A percentile compares a stretch with the other conserved stretches of the same genome.
Conservation (phyloP, 2,329 filamentous ascomycete species). For the Calonectria hawksworthii region DNA sequence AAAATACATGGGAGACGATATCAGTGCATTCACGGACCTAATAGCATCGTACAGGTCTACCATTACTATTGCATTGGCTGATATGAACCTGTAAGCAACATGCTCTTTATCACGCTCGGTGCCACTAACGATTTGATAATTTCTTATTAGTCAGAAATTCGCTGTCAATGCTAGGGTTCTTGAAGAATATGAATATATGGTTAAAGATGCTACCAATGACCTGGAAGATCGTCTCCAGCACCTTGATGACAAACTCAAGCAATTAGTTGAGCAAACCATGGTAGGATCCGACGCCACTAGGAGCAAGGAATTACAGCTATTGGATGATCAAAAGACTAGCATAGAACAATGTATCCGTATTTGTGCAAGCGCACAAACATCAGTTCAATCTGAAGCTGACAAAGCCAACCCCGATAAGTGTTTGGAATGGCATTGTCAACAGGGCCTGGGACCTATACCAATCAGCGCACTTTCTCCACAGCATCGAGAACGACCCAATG, state of each 20-base stretch:
- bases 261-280: slow-evolving; percentile 7
- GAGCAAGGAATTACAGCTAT: slow-evolving; percentile 19
- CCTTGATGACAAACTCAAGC: slow-evolving; percentile 32
- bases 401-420: no score
- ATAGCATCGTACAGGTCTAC: slow-evolving; percentile 56
- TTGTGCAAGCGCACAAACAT: no score
- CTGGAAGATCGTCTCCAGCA: slow-evolving; percentile 30
- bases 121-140: not conserved
- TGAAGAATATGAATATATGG: slow-evolving; percentile 22
- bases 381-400: no score
- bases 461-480: no score
- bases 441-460: no score
- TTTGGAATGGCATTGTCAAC: no score
- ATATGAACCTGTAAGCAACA: slow-evolving; percentile 38
- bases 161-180: slow-evolving; percentile 24
- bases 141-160: slow-evolving; percentile 18
- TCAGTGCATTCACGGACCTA: slow-evolving; percentile 56
- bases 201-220: slow-evolving; percentile 28
- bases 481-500: no score
- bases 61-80: slow-evolving; percentile 38
- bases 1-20: slow-evolving; percentile 59
- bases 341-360: slow-evolving; percentile 39
- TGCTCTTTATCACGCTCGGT: not conserved
- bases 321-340: slow-evolving; percentile 35
- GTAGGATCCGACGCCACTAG: not conserved